Base-by-base conservation (phyloP, 2,329 filamentous ascomycete species). In the Gyromitra esculenta region DNA sequence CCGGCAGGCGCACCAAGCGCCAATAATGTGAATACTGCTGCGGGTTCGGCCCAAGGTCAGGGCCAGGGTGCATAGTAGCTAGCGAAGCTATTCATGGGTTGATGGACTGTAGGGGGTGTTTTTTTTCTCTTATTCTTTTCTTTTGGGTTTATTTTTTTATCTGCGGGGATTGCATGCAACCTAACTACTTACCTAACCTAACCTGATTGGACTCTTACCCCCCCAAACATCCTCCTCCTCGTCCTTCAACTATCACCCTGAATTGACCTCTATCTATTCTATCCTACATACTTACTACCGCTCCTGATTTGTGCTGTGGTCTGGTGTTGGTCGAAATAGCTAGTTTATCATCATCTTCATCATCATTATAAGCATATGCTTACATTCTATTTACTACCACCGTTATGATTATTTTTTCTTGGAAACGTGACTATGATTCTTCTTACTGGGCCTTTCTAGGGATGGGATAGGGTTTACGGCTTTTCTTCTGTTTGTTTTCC, bases 131-230 rank as follows among this genome's bases (percentile, higher is more conserved):
- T 43, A 18, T 50, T 35, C 63, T 66, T 66, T 45, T 68, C 65
- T 69, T 59, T 69, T 69, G 54, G 66, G 54, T 52, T 69, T 60
- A 69, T 69, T 69, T 69, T 31, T 67, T 60, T 69, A 69, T 59
- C 66, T 69, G 66, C 43, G 66, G 66, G 54, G 39, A 60, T 60
- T 50, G 25, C 54, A 69, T 68, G 15, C 66, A 69, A 43, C 15
- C 59, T 68, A 68, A 68, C 65, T 68, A 68, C 39, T 56, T 69
- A 69, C 66, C 52, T 48, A 15, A 59, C 39, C 41, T 69, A 52
- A 69, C 21, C 25, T 31, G 54, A 60, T 60, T 69, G 54, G 56
- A 69, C 41, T 69, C 54, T 25, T 50, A 48, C 65, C 50, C 43
- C 31, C 48, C 41, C 54, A 25, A n/a, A n/a, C 13, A 57, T 37